Evolutionary conservation across 1,139 yeast genomes (phyloP).

Genomic region (Taiozyma sp.): DNA sequence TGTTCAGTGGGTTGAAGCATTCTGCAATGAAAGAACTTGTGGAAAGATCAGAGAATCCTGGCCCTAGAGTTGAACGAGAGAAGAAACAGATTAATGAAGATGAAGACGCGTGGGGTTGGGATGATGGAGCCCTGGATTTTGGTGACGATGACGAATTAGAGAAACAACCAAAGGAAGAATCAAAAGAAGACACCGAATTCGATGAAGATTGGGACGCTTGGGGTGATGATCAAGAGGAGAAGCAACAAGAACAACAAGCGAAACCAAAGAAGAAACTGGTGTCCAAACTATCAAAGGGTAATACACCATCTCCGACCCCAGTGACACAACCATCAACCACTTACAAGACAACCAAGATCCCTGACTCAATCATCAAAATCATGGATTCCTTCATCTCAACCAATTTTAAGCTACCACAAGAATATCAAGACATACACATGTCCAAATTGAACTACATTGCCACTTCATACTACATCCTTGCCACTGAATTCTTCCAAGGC

Average conservation of each 20-base stretch:
- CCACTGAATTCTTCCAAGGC: slow-evolving; percentile 7
- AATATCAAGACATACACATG: slow-evolving; percentile 11
- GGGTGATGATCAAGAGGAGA: slow-evolving; percentile 16
- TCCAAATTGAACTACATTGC: slow-evolving; percentile 15
- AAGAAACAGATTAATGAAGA: slow-evolving; percentile 1
- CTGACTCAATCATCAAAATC: slow-evolving; percentile 10
- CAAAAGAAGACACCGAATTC: slow-evolving; percentile 1
- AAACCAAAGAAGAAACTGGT: slow-evolving; percentile 14
- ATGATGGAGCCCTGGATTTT: slow-evolving; percentile 8
- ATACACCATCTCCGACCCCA: slow-evolving; percentile 13
- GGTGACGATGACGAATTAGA: slow-evolving; percentile 2
- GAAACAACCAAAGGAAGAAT: not conserved
- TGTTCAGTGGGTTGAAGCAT: not conserved
- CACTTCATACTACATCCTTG: slow-evolving; percentile 15
- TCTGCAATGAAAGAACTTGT: not conserved
- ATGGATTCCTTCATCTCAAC: slow-evolving; percentile 15
- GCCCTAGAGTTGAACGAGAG: not conserved
- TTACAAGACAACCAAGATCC: slow-evolving; percentile 9
- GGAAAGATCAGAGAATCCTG: not conserved
- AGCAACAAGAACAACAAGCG: not conserved
- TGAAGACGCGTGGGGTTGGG: slow-evolving; percentile 17
- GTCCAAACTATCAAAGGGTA: slow-evolving; percentile 15
- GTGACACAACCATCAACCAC: not conserved
- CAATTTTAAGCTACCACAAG: slow-evolving; percentile 5
- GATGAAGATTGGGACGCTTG: slow-evolving; percentile 21